A percentile compares a stretch with the other conserved stretches of the same genome.
These are phyloP conservation scores for Angophora floribunda DNA, from an alignment of 345 rosid genomes.

Conservation along the genomic window DNA sequence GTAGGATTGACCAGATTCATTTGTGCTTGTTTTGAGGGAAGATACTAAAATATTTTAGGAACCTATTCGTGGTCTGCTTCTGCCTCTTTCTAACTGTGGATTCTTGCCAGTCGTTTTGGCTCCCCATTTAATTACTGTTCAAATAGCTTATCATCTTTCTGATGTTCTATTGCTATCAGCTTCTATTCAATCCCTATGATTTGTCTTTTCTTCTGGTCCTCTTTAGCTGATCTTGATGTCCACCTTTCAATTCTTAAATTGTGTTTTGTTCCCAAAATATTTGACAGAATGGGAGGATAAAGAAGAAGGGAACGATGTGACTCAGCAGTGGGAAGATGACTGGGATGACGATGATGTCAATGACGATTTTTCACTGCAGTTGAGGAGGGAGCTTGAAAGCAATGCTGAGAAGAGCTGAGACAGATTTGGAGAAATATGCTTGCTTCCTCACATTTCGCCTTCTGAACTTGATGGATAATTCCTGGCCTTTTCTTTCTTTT, in stretches of 20 bases:
- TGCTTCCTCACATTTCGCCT: background rate
- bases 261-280: background rate
- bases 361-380: constrained; percentile 86
- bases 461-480: background rate
- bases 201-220: background rate
- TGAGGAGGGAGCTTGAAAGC: constrained; percentile 73
- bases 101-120: background rate
- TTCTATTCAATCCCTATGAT: background rate
- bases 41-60: background rate
- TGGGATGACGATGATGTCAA: constrained; percentile 96
- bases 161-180: background rate
- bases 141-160: background rate
- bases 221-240: background rate
- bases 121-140: background rate
- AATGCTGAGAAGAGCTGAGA: constrained; percentile 36
- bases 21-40: background rate
- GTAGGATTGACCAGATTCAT: background rate
- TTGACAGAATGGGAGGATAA: constrained; percentile 62
- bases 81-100: background rate
- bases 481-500: background rate
- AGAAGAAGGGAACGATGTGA: constrained; percentile 67
- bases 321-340: constrained; percentile 94
- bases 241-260: background rate
- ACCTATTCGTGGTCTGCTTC: background rate
- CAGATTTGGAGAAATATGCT: background rate